These are phyloP conservation scores for Apophysomyces elegans DNA, from an alignment of 371 early-diverging fungal species.

Conservation along the genomic window DNA sequence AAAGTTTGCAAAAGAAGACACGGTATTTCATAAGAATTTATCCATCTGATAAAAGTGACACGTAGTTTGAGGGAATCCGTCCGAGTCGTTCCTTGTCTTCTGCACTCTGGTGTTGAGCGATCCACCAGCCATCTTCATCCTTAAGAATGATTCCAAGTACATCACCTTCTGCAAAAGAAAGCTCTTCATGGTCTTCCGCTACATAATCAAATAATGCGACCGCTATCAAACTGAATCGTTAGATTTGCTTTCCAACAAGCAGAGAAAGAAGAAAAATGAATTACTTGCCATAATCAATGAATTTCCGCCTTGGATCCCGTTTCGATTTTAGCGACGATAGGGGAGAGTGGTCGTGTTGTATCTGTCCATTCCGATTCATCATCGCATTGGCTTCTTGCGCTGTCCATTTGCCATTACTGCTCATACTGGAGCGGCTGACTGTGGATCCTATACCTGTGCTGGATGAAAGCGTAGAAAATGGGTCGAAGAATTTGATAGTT, in stretches of 20 bases:
- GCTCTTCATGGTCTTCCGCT: constrained; percentile 78
- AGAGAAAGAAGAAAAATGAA: background rate
- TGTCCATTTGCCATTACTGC: background rate
- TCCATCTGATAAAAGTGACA: constrained; percentile 11
- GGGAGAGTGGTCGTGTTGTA: background rate
- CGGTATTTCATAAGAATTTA: too few relatives aligned
- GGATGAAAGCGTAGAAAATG: constrained; percentile 2
- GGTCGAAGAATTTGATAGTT: background rate
- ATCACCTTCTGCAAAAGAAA: constrained; percentile 82
- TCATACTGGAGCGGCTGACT: background rate
- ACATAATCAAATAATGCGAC: constrained; percentile 1
- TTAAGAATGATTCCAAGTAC: constrained; percentile 76
- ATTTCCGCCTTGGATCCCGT: background rate
- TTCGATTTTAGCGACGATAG: background rate
- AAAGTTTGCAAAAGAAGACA: too few relatives aligned
- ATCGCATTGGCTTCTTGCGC: background rate
- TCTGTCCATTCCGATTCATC: background rate
- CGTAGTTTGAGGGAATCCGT: constrained; percentile 85
- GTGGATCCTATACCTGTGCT: background rate
- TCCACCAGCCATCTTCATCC: constrained; percentile 91
- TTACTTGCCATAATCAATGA: constrained; percentile 4
- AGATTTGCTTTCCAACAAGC: background rate
- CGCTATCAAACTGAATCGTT: background rate
- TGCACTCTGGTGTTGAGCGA: constrained; percentile 68
- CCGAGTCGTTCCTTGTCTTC: constrained; percentile 41